Conservation (phyloP, 768 basidiomycete genomes). For the Hypholoma sublateritium region DNA sequence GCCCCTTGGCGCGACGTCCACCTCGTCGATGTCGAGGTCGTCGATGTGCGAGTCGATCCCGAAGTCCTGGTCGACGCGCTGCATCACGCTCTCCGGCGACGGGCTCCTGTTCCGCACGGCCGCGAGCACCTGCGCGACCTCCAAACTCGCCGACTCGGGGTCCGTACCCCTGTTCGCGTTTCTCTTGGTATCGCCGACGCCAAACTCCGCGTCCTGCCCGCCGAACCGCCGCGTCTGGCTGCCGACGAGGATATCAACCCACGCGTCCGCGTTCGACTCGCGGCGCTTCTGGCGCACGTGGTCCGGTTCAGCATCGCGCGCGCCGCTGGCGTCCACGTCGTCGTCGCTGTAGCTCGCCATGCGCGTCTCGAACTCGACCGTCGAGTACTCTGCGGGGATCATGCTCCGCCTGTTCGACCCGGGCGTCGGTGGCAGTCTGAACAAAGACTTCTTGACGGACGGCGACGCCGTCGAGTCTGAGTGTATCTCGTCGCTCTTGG, state of each 20-base stretch:
- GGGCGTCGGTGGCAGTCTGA: conserved; percentile 63
- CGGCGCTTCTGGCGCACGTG: conserved; percentile 46
- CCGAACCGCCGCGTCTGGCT: conserved; percentile 49
- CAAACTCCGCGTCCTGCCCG: conserved; percentile 50
- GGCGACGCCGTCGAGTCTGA: conserved; percentile 29
- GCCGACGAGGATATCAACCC: conserved; percentile 85
- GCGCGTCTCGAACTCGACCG: conserved; percentile 81
- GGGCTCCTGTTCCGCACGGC: conserved; percentile 42
- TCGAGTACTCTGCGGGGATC: conserved; percentile 74
- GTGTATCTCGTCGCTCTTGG: conserved; percentile 35
- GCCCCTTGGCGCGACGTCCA: conserved; percentile 44
- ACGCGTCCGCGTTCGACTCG: conserved; percentile 67
- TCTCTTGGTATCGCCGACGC: conserved; percentile 14
- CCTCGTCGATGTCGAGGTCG: conserved; percentile 51
- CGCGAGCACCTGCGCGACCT: conserved; percentile 72
- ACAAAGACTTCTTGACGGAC: conserved; percentile 48
- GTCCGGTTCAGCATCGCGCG: conserved; percentile 32
- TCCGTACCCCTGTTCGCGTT: conserved; percentile 42
- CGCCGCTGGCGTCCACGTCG: conserved; percentile 30
- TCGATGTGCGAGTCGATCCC: conserved; percentile 34
- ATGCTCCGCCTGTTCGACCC: conserved; percentile 47
- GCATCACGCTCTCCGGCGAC: conserved; percentile 34
- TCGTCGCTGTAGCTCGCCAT: conserved; percentile 64
- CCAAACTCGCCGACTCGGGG: conserved; percentile 71
- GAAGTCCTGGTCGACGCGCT: conserved; percentile 35